Percentiles rank a stretch among this genome's conserved stretches.
These are phyloP conservation scores for Athelia psychrophila DNA, from an alignment of 1,284 basidiomycete species.

Conservation along the genomic window DNA sequence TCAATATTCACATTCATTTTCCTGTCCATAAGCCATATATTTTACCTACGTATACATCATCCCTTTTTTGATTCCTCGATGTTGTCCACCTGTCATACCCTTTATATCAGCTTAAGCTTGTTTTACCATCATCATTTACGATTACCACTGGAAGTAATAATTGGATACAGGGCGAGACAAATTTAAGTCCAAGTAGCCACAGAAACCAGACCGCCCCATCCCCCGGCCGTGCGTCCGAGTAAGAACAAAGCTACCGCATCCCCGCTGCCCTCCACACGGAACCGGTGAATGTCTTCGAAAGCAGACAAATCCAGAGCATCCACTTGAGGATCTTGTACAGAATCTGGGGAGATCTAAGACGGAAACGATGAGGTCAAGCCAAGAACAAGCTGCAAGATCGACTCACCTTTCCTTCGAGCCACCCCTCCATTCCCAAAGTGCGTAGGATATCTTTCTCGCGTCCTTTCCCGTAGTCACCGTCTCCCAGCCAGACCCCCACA, in stretches of 20 bases:
- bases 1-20: too few relatives aligned
- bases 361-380: conserved; percentile 7
- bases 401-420: conserved; percentile 7
- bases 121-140: too few relatives aligned
- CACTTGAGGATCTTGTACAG: too few relatives aligned
- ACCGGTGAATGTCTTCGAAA: conserved; percentile 26
- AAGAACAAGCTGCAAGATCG: conserved; percentile 4
- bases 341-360: conserved; percentile 4
- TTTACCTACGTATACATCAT: too few relatives aligned
- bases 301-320: background rate
- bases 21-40: too few relatives aligned
- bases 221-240: background rate
- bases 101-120: too few relatives aligned
- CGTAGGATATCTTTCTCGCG: conserved; percentile 25
- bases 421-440: conserved; percentile 24
- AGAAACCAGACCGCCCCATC: background rate
- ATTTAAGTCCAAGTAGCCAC: too few relatives aligned
- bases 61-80: too few relatives aligned
- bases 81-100: too few relatives aligned
- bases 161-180: too few relatives aligned
- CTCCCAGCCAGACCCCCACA: conserved; percentile 48
- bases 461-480: conserved; percentile 28
- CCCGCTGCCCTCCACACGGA: conserved; percentile 18
- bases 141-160: too few relatives aligned
- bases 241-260: background rate